Evolutionary conservation across 495 filamentous ascomycete species (phyloP).

Genomic region (Daldinia concentrica): DNA sequence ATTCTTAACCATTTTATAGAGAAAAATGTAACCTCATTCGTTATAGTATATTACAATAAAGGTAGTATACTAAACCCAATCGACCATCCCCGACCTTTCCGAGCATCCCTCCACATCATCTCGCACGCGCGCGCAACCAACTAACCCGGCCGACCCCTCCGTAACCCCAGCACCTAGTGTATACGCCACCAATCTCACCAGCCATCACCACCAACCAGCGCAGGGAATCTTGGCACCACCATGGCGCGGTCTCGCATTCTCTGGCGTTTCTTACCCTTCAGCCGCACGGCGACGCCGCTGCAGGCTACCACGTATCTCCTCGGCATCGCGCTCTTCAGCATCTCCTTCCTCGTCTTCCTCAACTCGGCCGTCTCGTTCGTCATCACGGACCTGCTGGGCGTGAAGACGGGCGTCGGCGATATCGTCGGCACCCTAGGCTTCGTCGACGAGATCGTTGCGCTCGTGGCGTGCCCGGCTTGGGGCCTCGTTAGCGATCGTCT

Average conservation of each 20-base stretch:
- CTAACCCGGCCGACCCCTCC: constrained; percentile 29
- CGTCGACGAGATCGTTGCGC: constrained; percentile 90
- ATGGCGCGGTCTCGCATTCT: constrained; percentile 44
- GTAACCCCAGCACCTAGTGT: not conserved
- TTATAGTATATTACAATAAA: constrained; percentile 14
- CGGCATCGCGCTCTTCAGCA: constrained; percentile 91
- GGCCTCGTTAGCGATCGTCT: constrained; percentile 88
- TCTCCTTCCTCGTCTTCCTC: constrained; percentile 96
- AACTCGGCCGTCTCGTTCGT: constrained; percentile 95
- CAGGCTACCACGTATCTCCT: constrained; percentile 88
- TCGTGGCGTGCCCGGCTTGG: constrained; percentile 92
- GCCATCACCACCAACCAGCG: constrained; percentile 10
- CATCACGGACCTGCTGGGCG: constrained; percentile 86
- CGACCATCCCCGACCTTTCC: constrained; percentile 13
- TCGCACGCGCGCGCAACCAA: not conserved
- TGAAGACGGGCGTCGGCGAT: constrained; percentile 80
- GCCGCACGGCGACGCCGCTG: constrained; percentile 66
- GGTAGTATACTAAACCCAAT: constrained; percentile 17
- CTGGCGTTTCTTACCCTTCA: constrained; percentile 63
- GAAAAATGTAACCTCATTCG: constrained; percentile 29
- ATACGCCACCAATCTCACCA: constrained; percentile 10
- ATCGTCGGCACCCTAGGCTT: constrained; percentile 95
- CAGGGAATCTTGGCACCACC: constrained; percentile 2
- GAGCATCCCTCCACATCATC: not conserved
- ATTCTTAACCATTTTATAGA: constrained; percentile 9